These are phyloP conservation scores for Ceratocystis huliohia DNA, from an alignment of 2,329 filamentous ascomycete species.

Conservation along the genomic window DNA sequence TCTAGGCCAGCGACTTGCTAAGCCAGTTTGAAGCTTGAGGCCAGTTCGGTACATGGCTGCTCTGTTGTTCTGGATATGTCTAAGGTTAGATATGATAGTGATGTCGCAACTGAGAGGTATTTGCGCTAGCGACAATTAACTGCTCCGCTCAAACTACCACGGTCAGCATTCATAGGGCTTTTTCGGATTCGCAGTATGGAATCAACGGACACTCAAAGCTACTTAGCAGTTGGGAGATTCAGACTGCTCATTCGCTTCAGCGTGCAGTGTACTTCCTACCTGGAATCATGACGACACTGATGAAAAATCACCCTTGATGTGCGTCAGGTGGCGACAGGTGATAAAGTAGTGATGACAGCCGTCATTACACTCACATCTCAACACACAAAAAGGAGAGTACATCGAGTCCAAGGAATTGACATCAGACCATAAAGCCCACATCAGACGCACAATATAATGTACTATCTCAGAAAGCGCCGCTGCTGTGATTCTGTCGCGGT, in stretches of 20 bases:
- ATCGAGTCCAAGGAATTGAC: no score
- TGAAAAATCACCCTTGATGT: background rate
- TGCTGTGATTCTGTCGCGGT: no score
- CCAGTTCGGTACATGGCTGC: conserved; percentile 6
- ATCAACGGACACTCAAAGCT: background rate
- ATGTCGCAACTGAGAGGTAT: background rate
- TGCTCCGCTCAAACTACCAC: no score
- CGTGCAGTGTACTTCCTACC: no score
- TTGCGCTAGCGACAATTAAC: background rate
- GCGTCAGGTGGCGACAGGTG: background rate
- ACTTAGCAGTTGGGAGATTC: background rate
- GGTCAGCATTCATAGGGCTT: background rate
- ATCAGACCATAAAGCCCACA: no score
- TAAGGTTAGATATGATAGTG: background rate
- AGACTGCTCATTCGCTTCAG: no score
- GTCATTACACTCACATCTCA: background rate
- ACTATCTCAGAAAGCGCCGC: no score
- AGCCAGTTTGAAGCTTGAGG: background rate
- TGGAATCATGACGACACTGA: background rate
- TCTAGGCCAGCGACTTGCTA: conserved; percentile 4
- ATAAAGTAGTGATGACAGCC: background rate
- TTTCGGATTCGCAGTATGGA: background rate
- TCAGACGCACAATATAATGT: no score
- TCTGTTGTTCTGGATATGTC: background rate
- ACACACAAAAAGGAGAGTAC: background rate